Evolutionary conservation across 2,329 filamentous ascomycete genomes (phyloP), one percentile per base, ranked within the genome.

Genomic region (Xylariomycetidae sp.): DNA sequence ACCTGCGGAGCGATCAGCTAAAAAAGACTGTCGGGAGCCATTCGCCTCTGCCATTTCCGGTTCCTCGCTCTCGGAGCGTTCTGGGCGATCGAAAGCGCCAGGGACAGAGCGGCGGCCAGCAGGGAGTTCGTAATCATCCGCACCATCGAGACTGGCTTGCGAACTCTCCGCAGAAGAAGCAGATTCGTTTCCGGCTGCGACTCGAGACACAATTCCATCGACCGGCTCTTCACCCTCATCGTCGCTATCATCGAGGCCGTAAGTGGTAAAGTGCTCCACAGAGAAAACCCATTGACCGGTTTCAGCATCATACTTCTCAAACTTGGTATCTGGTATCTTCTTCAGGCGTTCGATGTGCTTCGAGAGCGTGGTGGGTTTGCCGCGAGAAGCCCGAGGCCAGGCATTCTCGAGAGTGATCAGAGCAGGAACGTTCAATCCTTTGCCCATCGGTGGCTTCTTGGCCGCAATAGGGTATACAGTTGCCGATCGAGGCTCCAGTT

Each of bases 251-350:
- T 90, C 83, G 34, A 96, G 71, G 25, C 85, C 89, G 54, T 98
- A 98, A 1, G 88, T 95, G 1, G 90, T 96, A 59, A 93, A 98
- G 59, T 98, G 92, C 52, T 90, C 80, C n/a, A 98, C 92, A 8
- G 70, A 79, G 65, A 98, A 98, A 10, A 76, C 76, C 93, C 93
- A 98, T 29, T 85, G 74, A 32, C 90, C 92, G 32, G 79, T 88
- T 2, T 85, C 71, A 37, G 71, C 68, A 43, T 93, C 75, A 58
- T 95, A 98, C 49, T 72, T 71, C 48, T 89, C 70, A 50, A 95
- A 96, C 4, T 78, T 77, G 0, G 92, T 96, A 56, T 86, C 82
- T 7, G 68, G 65, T 23, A 95, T 87, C 38, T 74, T 77, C 67
- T 79, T 84, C 16, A 98, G 75, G 34, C 85, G 82, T 40, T 82